A percentile compares a stretch with the other conserved stretches of the same genome.
These are phyloP conservation scores for Metschnikowia picachoensis DNA, from an alignment of 805 yeast genomes.

Conservation along the genomic window DNA sequence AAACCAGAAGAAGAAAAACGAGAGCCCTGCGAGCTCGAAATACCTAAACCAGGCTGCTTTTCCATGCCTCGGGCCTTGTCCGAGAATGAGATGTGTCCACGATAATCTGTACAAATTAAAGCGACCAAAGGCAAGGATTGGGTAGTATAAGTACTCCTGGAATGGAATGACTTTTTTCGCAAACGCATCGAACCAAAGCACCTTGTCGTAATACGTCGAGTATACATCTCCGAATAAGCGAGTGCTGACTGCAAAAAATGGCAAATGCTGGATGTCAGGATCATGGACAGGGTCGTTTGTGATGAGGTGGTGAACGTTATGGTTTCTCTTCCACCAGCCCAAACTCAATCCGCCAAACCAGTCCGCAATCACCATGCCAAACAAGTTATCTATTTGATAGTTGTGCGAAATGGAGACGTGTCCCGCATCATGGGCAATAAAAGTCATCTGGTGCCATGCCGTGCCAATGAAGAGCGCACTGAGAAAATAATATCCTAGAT, in stretches of 20 bases:
- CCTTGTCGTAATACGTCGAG: slow-evolving; percentile 75
- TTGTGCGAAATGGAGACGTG: slow-evolving; percentile 80
- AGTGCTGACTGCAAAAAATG: slow-evolving; percentile 83
- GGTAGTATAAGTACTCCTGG: slow-evolving; percentile 72
- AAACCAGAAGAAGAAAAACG: slow-evolving; percentile 76
- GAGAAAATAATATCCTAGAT: slow-evolving; percentile 39
- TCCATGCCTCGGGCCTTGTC: slow-evolving; percentile 77
- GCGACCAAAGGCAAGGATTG: slow-evolving; percentile 76
- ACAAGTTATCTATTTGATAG: slow-evolving; percentile 68
- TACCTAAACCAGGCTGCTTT: slow-evolving; percentile 85
- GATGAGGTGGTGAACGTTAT: slow-evolving; percentile 86
- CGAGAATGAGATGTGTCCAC: slow-evolving; percentile 71
- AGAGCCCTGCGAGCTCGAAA: slow-evolving; percentile 66
- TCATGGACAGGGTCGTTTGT: slow-evolving; percentile 94
- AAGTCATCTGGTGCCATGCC: slow-evolving; percentile 87
- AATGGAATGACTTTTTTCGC: slow-evolving; percentile 57
- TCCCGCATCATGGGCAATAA: slow-evolving; percentile 88
- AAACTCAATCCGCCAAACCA: slow-evolving; percentile 83
- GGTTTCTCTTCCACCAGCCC: slow-evolving; percentile 95
- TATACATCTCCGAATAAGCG: slow-evolving; percentile 64
- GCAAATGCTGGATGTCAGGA: slow-evolving; percentile 91
- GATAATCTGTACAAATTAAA: slow-evolving; percentile 80
- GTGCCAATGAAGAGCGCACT: slow-evolving; percentile 68
- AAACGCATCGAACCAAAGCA: slow-evolving; percentile 61
- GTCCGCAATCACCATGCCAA: slow-evolving; percentile 72